Conservation (phyloP, 768 basidiomycete genomes). For the Harrya chromipes region DNA sequence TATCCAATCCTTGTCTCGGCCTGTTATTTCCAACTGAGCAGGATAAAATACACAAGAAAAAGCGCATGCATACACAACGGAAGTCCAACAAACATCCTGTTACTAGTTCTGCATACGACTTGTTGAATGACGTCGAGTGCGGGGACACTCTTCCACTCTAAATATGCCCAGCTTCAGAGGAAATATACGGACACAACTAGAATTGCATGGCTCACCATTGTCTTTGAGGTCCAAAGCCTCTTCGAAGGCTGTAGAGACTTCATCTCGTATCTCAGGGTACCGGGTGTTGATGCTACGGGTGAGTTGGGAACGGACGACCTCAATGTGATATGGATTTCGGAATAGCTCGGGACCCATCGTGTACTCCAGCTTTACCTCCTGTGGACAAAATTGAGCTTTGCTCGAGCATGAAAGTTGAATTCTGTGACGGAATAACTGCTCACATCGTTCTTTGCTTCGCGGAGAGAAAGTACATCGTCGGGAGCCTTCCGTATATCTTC, state of each 20-base stretch:
- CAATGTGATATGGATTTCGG: slow-evolving; percentile 31
- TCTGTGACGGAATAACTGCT: neutral
- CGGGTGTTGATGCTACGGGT: slow-evolving; percentile 37
- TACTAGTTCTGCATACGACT: slow-evolving; percentile 42
- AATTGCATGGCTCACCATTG: slow-evolving; percentile 5
- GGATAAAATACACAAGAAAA: neutral
- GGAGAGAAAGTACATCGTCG: slow-evolving; percentile 1
- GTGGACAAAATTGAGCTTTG: neutral
- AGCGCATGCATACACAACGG: slow-evolving; percentile 37
- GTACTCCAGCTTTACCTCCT: slow-evolving; percentile 39
- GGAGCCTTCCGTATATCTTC: slow-evolving; percentile 7
- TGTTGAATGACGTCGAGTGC: slow-evolving; percentile 25
- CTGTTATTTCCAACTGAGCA: too few relatives aligned
- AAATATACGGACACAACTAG: too few relatives aligned
- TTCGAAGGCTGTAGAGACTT: slow-evolving; percentile 39
- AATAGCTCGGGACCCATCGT: slow-evolving; percentile 35
- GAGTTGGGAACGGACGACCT: slow-evolving; percentile 27
- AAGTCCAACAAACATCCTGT: slow-evolving; percentile 48
- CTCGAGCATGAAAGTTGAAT: neutral
- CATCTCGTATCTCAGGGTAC: slow-evolving; percentile 42
- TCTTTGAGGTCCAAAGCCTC: slow-evolving; percentile 30
- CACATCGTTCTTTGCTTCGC: neutral
- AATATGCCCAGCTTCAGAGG: neutral
- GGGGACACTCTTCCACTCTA: slow-evolving; percentile 41
- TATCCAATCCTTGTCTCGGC: too few relatives aligned